Evolutionary conservation across 2,329 filamentous ascomycete genomes (phyloP).

Genomic region (Verticillium nonalfalfae): DNA sequence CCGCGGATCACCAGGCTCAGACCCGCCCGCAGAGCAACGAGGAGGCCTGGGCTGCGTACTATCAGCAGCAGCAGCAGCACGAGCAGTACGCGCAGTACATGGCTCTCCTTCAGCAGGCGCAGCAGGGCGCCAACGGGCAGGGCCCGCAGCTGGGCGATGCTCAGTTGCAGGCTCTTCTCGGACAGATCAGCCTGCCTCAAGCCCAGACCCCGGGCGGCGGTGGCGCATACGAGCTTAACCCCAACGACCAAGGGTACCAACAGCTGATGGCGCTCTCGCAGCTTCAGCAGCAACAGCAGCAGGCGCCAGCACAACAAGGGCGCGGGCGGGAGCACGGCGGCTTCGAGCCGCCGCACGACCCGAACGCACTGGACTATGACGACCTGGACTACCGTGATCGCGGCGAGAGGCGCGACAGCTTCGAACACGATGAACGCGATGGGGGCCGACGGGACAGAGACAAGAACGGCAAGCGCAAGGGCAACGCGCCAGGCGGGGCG

Average conservation of each 20-base stretch:
- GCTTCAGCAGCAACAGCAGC: constrained; percentile 22
- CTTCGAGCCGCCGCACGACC: constrained; percentile 12
- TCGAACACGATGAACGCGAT: constrained; percentile 25
- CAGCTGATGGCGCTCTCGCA: constrained; percentile 31
- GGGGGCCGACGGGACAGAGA: constrained; percentile 20
- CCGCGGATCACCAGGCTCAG: constrained; percentile 7
- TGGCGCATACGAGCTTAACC: constrained; percentile 22
- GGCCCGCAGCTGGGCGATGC: constrained; percentile 18
- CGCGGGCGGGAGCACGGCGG: neutral
- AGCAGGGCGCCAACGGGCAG: constrained; percentile 19
- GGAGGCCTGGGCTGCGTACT: constrained; percentile 21
- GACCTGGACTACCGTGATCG: constrained; percentile 17
- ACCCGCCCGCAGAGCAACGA: constrained; percentile 5
- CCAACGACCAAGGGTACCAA: constrained; percentile 32
- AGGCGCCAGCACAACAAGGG: constrained; percentile 1
- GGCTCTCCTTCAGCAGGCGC: constrained; percentile 33
- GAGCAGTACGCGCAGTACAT: constrained; percentile 31
- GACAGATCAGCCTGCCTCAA: constrained; percentile 31
- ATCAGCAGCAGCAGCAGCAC: constrained; percentile 22
- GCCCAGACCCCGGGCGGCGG: constrained; percentile 1
- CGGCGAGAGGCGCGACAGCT: constrained; percentile 14
- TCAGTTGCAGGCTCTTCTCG: constrained; percentile 37
- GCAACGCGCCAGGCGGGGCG: constrained; percentile 13
- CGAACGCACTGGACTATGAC: constrained; percentile 11
- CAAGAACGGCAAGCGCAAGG: constrained; percentile 26